Evolutionary conservation across 2,329 filamentous ascomycete genomes (phyloP).

Genomic region (Ceratocystis diversiconidia): DNA sequence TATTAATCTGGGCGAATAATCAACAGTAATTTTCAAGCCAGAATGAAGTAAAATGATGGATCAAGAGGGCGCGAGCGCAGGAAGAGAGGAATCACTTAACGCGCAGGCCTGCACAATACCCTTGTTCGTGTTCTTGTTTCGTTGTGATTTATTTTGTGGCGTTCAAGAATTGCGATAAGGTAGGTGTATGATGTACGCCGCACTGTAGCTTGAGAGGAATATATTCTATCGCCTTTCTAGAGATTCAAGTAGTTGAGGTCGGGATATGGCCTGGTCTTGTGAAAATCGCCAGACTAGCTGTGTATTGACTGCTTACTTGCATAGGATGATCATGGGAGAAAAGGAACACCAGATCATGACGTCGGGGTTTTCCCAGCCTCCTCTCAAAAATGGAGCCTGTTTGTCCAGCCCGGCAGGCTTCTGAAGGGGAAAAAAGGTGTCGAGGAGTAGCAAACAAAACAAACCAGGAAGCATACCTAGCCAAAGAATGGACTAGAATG

Average conservation of each 20-base stretch:
- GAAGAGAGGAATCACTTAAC: conserved; percentile 16
- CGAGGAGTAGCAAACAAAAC: background rate
- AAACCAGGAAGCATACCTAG: conserved; percentile 9
- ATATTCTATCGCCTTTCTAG: background rate
- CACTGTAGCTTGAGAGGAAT: background rate
- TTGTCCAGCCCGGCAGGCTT: conserved; percentile 6
- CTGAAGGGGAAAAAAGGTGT: conserved; percentile 10
- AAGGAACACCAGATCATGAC: conserved; percentile 7
- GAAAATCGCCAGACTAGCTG: background rate
- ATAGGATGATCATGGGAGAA: conserved; percentile 7
- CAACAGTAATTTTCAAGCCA: background rate
- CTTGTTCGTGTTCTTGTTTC: conserved; percentile 8
- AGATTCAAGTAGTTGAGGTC: background rate
- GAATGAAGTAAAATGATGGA: background rate
- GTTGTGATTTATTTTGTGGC: conserved; percentile 4
- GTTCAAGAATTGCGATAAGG: background rate
- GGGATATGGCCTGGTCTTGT: background rate
- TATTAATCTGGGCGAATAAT: background rate
- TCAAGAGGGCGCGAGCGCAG: background rate
- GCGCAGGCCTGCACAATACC: conserved; percentile 10
- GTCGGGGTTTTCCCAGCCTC: conserved; percentile 10
- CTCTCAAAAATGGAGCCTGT: conserved; percentile 7
- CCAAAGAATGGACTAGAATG: conserved; percentile 9
- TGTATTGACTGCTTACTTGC: background rate
- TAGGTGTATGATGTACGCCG: background rate